Percentiles rank a stretch among this genome's conserved stretches.
Evolutionary conservation across 768 basidiomycete species (phyloP).

Genomic region (Cyclocybe aegerita): DNA sequence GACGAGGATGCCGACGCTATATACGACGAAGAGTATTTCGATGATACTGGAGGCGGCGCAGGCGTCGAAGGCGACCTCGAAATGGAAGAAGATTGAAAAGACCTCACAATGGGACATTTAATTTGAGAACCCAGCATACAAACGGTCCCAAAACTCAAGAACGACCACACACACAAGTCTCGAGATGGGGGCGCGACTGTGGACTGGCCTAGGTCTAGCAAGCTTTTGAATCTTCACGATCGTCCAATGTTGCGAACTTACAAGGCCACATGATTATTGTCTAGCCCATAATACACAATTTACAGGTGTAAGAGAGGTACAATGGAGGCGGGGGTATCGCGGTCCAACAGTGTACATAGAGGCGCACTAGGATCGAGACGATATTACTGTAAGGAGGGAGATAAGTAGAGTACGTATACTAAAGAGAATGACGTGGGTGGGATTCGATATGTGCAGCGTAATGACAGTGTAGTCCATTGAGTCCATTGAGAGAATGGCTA

Average conservation of each 20-base stretch:
- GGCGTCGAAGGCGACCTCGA: conserved; percentile 74
- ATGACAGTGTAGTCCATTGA: conserved; percentile 20
- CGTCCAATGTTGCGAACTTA: too few relatives aligned
- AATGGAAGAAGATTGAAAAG: conserved; percentile 42
- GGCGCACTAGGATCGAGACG: too few relatives aligned
- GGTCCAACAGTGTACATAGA: too few relatives aligned
- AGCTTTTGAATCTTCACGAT: too few relatives aligned
- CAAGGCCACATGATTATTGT: too few relatives aligned
- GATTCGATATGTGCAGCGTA: conserved; percentile 8
- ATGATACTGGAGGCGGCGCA: conserved; percentile 64
- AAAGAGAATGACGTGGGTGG: conserved; percentile 21
- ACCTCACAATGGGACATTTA: conserved; percentile 28
- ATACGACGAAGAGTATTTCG: conserved; percentile 55
- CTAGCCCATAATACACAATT: too few relatives aligned
- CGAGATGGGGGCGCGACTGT: too few relatives aligned
- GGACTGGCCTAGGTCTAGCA: too few relatives aligned
- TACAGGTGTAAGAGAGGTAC: too few relatives aligned
- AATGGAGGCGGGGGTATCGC: too few relatives aligned
- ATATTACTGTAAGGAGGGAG: conserved; percentile 1
- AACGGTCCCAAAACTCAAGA: too few relatives aligned
- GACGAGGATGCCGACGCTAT: conserved; percentile 41
- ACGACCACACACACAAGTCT: too few relatives aligned
- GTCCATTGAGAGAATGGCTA: conserved; percentile 18
- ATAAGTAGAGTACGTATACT: conserved; percentile 2
- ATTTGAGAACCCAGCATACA: background rate